Percentiles rank a stretch among this genome's conserved stretches.
These are phyloP conservation scores for Singerocomus inundabilis DNA, from an alignment of 1,284 basidiomycete species.

Conservation along the genomic window DNA sequence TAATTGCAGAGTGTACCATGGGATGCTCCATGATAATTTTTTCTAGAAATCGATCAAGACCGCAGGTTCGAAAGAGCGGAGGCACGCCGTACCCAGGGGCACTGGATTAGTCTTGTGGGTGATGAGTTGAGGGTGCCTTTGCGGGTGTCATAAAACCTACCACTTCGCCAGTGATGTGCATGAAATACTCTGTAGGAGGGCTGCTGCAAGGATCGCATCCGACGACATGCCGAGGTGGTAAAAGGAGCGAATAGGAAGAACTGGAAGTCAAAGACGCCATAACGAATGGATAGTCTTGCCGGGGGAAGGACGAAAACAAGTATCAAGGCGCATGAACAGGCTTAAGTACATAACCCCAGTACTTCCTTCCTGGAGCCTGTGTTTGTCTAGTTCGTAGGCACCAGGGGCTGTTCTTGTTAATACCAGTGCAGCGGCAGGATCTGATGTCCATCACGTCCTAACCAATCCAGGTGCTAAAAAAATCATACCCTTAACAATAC, in stretches of 20 bases:
- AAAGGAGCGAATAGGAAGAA: slow-evolving; percentile 1
- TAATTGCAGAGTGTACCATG: slow-evolving; percentile 21
- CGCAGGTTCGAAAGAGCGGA: neutral
- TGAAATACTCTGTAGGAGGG: slow-evolving; percentile 2
- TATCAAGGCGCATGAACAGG: neutral
- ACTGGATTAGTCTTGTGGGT: slow-evolving; percentile 16
- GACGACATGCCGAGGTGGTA: neutral
- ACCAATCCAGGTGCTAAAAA: neutral
- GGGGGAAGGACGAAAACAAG: slow-evolving; percentile 6
- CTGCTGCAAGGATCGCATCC: neutral
- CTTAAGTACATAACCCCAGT: neutral
- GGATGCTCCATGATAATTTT: slow-evolving; percentile 17
- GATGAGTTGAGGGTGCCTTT: neutral
- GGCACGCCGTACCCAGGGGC: slow-evolving; percentile 14
- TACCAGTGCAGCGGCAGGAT: slow-evolving; percentile 4
- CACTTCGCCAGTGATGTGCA: slow-evolving; percentile 21
- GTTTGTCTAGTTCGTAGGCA: neutral
- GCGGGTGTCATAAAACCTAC: slow-evolving; percentile 2
- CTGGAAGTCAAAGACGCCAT: slow-evolving; percentile 1
- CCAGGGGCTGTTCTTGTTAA: slow-evolving; percentile 4
- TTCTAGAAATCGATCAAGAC: slow-evolving; percentile 9
- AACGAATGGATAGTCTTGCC: slow-evolving; percentile 3
- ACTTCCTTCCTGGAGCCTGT: neutral
- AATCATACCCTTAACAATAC: too few relatives aligned
- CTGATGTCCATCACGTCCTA: slow-evolving; percentile 3